Conservation (phyloP, 2,329 filamentous ascomycete species). For the Colletotrichum tropicicola region DNA sequence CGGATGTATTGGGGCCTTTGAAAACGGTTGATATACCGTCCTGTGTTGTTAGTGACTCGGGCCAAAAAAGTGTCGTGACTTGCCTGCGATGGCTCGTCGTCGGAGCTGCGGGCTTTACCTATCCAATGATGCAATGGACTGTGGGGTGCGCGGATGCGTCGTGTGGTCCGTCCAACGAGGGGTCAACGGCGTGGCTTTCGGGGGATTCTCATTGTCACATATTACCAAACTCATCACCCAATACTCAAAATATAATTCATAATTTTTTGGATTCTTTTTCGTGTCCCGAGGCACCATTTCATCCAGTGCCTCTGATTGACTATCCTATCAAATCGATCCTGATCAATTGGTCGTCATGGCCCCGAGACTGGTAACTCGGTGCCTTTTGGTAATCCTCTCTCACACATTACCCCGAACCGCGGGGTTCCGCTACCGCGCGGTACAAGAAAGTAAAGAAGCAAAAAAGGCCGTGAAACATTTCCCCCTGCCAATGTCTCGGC, state of each 20-base stretch:
- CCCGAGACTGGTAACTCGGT: background rate
- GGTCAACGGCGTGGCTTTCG: background rate
- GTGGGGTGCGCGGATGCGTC: background rate
- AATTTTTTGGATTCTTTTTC: no score
- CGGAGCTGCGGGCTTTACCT: background rate
- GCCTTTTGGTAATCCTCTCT: background rate
- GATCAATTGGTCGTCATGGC: no score
- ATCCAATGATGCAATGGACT: slow-evolving; percentile 8
- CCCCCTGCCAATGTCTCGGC: background rate
- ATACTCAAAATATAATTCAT: background rate
- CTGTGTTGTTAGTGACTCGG: no score
- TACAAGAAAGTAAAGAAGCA: background rate
- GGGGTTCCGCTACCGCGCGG: background rate
- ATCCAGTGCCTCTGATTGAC: no score
- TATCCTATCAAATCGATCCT: background rate
- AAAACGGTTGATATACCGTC: background rate
- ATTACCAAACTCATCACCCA: background rate
- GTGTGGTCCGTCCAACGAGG: background rate
- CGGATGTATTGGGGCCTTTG: no score
- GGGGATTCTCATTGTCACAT: background rate
- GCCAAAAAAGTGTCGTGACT: background rate
- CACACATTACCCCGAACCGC: background rate
- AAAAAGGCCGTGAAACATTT: background rate
- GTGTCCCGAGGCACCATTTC: no score
- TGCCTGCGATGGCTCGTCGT: background rate